Percentiles rank a stretch among this genome's conserved stretches.
Evolutionary conservation across 169 alveolate species (phyloP).

Genomic region (Cardiosporidium cionae): DNA sequence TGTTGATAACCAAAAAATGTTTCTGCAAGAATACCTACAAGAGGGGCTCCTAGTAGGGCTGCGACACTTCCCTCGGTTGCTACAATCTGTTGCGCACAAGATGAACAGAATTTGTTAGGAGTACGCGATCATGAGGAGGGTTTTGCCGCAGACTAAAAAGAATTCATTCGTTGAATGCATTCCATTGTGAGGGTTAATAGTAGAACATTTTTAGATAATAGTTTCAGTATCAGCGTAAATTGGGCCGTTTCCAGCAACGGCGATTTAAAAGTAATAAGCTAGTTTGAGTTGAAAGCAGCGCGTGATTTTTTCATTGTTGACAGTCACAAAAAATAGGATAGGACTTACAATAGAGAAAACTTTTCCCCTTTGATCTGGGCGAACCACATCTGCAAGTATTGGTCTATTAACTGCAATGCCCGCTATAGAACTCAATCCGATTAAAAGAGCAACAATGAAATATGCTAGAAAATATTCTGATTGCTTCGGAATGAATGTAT

Average conservation of each 20-base stretch:
- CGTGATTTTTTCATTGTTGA: too few relatives aligned
- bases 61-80: conserved; percentile 76
- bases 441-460: conserved; percentile 43
- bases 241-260: too few relatives aligned
- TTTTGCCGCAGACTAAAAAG: too few relatives aligned
- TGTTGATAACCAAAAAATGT: conserved; percentile 66
- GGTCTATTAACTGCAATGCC: conserved; percentile 82
- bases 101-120: background rate
- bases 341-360: conserved; percentile 58
- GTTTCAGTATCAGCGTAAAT: too few relatives aligned
- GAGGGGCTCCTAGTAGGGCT: conserved; percentile 74
- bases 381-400: conserved; percentile 71
- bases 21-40: conserved; percentile 74
- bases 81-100: conserved; percentile 45
- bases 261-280: too few relatives aligned
- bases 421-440: conserved; percentile 77
- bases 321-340: too few relatives aligned
- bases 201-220: too few relatives aligned
- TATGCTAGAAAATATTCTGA: conserved; percentile 33
- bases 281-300: background rate
- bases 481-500: conserved; percentile 44
- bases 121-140: too few relatives aligned
- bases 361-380: conserved; percentile 77
- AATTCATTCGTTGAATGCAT: too few relatives aligned
- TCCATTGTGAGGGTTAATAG: too few relatives aligned